Evolutionary conservation across 1,284 basidiomycete genomes (phyloP), one percentile per base, ranked within the genome.

Genomic region (Microstroma glucosiphilum): DNA sequence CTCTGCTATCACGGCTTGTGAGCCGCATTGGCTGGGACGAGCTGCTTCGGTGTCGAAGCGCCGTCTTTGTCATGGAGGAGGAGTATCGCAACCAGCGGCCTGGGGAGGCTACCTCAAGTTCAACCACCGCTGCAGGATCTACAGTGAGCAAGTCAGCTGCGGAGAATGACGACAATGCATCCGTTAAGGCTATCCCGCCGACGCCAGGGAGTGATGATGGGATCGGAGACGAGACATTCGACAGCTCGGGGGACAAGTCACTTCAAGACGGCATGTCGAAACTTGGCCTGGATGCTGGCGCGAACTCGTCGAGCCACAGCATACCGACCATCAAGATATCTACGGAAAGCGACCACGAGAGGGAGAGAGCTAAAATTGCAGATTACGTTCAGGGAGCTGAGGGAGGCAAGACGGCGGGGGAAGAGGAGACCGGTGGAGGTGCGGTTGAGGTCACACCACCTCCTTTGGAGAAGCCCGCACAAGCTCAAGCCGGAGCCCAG

Each of bases 51-150:
- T 90, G 89, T 37, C 87, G 94, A 83, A 92, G 90, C 79, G 82
- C 84, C 56, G 94, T 99, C 11, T 98, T 99, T 80, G 96, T 99
- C 43, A 99, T 98, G 94, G 94, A 98, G 80, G 94, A 98, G 79
- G 94, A 99, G 80, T 99, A 98, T 79, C 84, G 96, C 37, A 77
- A 82, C 69, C 84, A 84, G 69, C 83, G 83, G 25, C 40, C 26
- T 40, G 26, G 26, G n/a, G 26, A 59, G 13, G 30, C 37, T 25
- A 43, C 46, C 56, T 43, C 51, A 63, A 59, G 37, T 8, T 19
- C 30, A 15, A 41, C 15, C 48, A 49, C 30, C 21, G 55, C 21
- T 25, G 57, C 57, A 8, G 37, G 23, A 23, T 25, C 59, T 21
- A 19, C 23, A 19, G 13, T 37, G 30, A 37, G 30, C 30, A 37